Evolutionary conservation across 371 early-diverging fungal genomes (phyloP).

Genomic region (Quaeritorhiza haematococci): DNA sequence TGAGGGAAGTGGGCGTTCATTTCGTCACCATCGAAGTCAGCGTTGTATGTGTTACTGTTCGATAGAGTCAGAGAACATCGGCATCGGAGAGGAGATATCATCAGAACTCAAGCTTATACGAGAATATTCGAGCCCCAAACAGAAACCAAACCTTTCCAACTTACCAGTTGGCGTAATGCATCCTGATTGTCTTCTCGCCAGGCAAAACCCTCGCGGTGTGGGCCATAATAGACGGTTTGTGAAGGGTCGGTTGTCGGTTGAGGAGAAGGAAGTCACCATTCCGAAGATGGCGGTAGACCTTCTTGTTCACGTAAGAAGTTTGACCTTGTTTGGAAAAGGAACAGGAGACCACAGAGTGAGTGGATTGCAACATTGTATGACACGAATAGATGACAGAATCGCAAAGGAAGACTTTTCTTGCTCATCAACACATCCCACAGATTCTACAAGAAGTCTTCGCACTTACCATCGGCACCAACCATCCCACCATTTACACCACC

Average conservation of each 20-base stretch:
- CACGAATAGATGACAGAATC: no score
- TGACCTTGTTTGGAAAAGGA: neutral
- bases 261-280: slow-evolving; percentile 97
- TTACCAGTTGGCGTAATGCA: slow-evolving; percentile 95
- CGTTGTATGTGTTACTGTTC: slow-evolving; percentile 49
- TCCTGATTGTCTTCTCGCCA: slow-evolving; percentile 97
- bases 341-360: no score
- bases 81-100: no score
- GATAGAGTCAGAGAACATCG: neutral
- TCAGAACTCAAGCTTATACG: no score
- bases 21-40: slow-evolving; percentile 99
- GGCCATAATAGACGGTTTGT: slow-evolving; percentile 99
- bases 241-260: slow-evolving; percentile 99
- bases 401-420: no score
- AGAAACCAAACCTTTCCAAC: neutral
- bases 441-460: no score
- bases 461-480: no score
- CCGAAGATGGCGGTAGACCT: slow-evolving; percentile 93
- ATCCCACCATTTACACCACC: slow-evolving; percentile 3
- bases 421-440: no score
- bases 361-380: no score
- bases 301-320: slow-evolving; percentile 69
- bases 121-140: neutral
- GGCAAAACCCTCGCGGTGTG: slow-evolving; percentile 96
- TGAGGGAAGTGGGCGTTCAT: slow-evolving; percentile 99